Evolutionary conservation across 2,329 filamentous ascomycete species (phyloP).

Genomic region (Sclerotinia glacialis): DNA sequence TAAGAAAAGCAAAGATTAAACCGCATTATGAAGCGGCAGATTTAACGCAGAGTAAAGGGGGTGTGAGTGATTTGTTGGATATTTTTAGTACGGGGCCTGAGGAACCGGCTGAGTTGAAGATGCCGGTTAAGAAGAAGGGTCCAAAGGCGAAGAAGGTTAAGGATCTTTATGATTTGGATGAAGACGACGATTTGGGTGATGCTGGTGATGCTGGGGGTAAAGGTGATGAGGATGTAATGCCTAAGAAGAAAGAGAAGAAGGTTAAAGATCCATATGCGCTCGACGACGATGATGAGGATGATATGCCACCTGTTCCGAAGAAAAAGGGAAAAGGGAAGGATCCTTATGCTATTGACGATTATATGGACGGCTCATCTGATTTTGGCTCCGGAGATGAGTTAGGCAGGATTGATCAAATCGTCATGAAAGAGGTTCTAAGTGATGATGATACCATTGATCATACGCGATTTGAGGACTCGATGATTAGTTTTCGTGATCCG

Average conservation of each 20-base stretch:
- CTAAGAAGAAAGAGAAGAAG: slow-evolving; percentile 11
- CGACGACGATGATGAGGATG: slow-evolving; percentile 16
- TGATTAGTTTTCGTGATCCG: slow-evolving; percentile 32
- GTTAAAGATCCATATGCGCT: slow-evolving; percentile 11
- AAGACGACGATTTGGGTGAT: slow-evolving; percentile 11
- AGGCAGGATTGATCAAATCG: slow-evolving; percentile 7
- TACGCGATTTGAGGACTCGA: slow-evolving; percentile 14
- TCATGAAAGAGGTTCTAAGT: slow-evolving; percentile 18
- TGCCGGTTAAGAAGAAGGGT: slow-evolving; percentile 19
- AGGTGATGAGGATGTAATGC: background rate
- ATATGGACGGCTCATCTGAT: slow-evolving; percentile 18
- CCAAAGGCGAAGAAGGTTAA: slow-evolving; percentile 4
- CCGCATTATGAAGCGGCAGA: slow-evolving; percentile 13
- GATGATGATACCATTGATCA: slow-evolving; percentile 12
- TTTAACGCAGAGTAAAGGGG: slow-evolving; percentile 7
- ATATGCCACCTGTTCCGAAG: background rate
- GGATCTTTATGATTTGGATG: slow-evolving; percentile 17
- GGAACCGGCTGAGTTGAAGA: slow-evolving; percentile 15
- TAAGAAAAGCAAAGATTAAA: slow-evolving; percentile 13
- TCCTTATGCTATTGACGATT: background rate
- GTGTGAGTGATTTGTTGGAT: slow-evolving; percentile 20
- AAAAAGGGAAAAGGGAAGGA: slow-evolving; percentile 1
- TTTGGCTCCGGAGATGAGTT: background rate
- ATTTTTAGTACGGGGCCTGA: slow-evolving; percentile 21
- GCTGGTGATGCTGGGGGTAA: background rate